Evolutionary conservation across 2,329 filamentous ascomycete species (phyloP), one percentile per base, ranked within the genome.

Genomic region (Colletotrichum magnum): DNA sequence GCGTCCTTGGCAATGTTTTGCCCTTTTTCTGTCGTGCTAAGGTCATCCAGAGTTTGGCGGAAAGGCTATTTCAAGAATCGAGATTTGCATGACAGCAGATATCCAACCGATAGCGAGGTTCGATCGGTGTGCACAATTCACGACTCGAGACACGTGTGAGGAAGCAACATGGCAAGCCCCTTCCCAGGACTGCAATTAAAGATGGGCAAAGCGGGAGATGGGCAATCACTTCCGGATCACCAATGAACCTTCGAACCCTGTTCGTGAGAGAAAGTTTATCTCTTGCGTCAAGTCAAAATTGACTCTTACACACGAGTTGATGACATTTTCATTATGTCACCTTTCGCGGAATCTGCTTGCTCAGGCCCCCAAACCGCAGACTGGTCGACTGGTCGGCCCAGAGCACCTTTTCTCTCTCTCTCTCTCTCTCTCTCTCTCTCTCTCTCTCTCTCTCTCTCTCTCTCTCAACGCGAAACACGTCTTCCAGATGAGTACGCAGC

Each of bases 391-490:
- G 47, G 18, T 12, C 18, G 47, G 18, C 9, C 18, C 36, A 51
- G 16, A 50, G 58, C 18, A 43, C 41, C 32, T 36, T 36, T 36
- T 28, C n/a, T 24, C 21, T 24, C 21, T 24, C 21, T 24, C 21
- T 24, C 21, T 24, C 21, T 24, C 21, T 24, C 21, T 2, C 21
- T 28, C 15, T 56, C 41, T 24, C 21, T 24, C 21, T 24, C 21
- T 24, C 21, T 24, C 21, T 24, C 21, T 24, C 21, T 24, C 21
- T 24, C 21, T 24, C 21, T 24, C 21, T 24, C 21, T 24, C 21
- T 2, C 21, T 28, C 15, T 56, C 41, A 65, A 56, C 24, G 43
- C 28, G n/a, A 69, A 65, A 59, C 54, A 26, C 26, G 48, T 18
- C 18, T 24, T 15, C 9, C 9, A 41, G 43, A 43, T 18, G 51